Evolutionary conservation across 176 grass and related monocot species (phyloP), one percentile per base, ranked within the genome.

Genomic region (Phoenix roebelenii): DNA sequence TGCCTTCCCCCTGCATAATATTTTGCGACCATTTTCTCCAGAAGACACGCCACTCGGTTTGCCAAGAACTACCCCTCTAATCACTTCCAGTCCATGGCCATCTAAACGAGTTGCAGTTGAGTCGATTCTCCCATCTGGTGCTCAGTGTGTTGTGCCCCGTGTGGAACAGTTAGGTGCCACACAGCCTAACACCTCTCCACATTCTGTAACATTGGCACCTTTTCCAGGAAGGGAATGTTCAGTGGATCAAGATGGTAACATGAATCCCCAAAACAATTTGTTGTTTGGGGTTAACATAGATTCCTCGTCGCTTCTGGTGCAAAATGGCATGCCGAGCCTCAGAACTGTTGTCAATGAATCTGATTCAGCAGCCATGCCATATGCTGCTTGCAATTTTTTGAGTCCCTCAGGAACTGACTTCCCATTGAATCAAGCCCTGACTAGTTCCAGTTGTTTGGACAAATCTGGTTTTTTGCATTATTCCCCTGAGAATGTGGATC

Each of bases 281-380:
- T 67, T 90, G 52, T 97, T 91, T 19, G 81, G 81, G 5, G 79
- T 79, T 65, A 93, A 79, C 65, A 83, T 93, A 79, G 87, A 98
- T 5, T 80, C 94, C 0, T 64, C 83, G 7, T 81, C 84, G 25
- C 67, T 98, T 64, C 57, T 98, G 44, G 81, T 83, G 77, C 81
- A 83, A 71, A 78, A 76, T 49, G 76, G 82, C 51, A 79, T 98
- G 72, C 50, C 82, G 65, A 67, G 28, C 75, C 81, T 88, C 3
- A 72, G 73, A 58, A 76, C 22, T 65, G 22, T 62, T 2, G 73
- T 78, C 5, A 82, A 72, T 16, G 82, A 75, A 22, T 85, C 77
- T 67, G 88, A 80, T 68, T 75, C 94, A 23, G 74, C 74, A 0
- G 55, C 69, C 48, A 85, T 98, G 44, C 79, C 76, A n/a, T 98